phyloP scores from a whole-genome alignment of 441 rosid genomes.

The Rhodomyrtus psidioides region DNA sequence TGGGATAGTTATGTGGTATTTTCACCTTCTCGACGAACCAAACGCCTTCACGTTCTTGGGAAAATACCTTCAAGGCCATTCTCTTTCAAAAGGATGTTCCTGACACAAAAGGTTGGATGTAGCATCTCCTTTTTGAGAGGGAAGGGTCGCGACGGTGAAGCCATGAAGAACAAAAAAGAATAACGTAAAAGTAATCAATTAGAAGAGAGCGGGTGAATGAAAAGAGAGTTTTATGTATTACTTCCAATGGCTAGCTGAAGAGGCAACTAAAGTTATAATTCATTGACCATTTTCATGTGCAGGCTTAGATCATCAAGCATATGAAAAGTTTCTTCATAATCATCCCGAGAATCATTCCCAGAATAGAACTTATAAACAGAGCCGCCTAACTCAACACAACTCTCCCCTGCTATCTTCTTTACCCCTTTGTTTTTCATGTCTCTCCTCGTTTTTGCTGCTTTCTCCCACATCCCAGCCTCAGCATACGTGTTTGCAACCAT shows the following conservation, averaged over 20 bases:
- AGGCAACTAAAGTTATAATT: background rate
- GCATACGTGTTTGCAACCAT: slow-evolving; percentile 69
- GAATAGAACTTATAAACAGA: slow-evolving; percentile 47
- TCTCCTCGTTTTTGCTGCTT: slow-evolving; percentile 50
- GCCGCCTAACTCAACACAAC: slow-evolving; percentile 49
- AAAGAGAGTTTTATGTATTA: background rate
- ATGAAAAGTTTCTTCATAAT: slow-evolving; percentile 17
- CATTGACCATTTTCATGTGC: slow-evolving; percentile 25
- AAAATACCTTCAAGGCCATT: too few relatives aligned
- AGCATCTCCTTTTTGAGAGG: too few relatives aligned
- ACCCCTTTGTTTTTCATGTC: slow-evolving; percentile 39
- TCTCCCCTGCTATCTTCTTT: slow-evolving; percentile 62
- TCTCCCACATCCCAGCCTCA: slow-evolving; percentile 75
- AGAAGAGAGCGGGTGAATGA: background rate
- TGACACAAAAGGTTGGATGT: too few relatives aligned
- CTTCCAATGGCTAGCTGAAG: background rate
- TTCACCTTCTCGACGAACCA: too few relatives aligned
- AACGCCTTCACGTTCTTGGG: too few relatives aligned
- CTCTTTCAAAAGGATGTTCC: too few relatives aligned
- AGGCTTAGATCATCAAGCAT: slow-evolving; percentile 35
- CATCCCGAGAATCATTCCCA: slow-evolving; percentile 36
- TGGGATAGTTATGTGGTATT: too few relatives aligned
- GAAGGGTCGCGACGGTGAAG: background rate
- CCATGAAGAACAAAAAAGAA: background rate
- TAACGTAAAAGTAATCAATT: background rate